Evolutionary conservation across 495 filamentous ascomycete genomes (phyloP), one percentile per base, ranked within the genome.

Genomic region (Aspergillus diversus): DNA sequence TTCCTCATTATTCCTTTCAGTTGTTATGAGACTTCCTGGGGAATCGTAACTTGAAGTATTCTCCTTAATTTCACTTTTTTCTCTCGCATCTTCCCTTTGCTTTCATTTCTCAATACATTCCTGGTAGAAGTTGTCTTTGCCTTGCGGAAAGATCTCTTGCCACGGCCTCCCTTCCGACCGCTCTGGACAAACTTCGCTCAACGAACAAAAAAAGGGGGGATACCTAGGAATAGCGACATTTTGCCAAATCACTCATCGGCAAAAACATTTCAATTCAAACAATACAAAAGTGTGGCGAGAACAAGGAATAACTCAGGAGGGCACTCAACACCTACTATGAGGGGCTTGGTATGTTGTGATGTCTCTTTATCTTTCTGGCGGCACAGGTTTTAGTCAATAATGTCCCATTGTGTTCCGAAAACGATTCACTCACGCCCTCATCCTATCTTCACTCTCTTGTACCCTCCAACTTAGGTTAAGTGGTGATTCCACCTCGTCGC

Each of bases 331-430:
- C 39, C n/a, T 57, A 66, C 53, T 60, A 69, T 64, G 61, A 66
- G 64, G 61, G 64, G 64, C 55, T 55, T 66, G 63, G 67, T 69
- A 69, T 51, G 67, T 69, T 63, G 39, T 59, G 59, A 57, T 57
- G 21, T 43, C 59, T 50, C 31, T 61, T 57, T 55, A 43, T 21
- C 42, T 58, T 55, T 51, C 54, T 61, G 31, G 50, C 42, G 39
- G 50, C 51, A 56, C 57, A 21, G 35, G 42, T 56, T 60, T 51
- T 33, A 55, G 43, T 56, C 52, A 50, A 27, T 27, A 27, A 50
- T 12, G 51, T 57, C 51, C 53, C 59, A 66, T 63, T 66, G 64
- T 62, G 48, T 53, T 51, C 39, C 55, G 64, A 66, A 66, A 62
- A 63, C 59, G 55, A 49, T 61, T n/a, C 43, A 46, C 51, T 59